Base-by-base conservation (phyloP, 2,329 filamentous ascomycete genomes). In the Rachicladosporium sp. region DNA sequence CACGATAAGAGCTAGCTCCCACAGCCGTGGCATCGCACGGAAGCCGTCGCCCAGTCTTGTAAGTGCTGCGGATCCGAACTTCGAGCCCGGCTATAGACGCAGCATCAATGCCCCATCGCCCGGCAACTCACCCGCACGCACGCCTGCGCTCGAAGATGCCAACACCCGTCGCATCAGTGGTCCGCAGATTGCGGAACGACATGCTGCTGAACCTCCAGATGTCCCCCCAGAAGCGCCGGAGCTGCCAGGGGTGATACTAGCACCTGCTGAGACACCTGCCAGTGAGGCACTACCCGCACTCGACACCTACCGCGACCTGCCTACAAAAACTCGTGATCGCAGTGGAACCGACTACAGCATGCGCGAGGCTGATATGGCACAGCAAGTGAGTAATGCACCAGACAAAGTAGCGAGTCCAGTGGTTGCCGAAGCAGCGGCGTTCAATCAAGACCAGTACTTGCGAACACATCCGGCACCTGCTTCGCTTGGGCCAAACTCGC, bases 71-170 rank as follows among this genome's bases (percentile, higher is more conserved):
- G 58, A 63, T 31, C 35, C 43, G 10, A 42, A 39, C 29, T 69
- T 75, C 44, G 67, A 68, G 27, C 63, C 67, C 27, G 73, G 71
- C 8, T 72, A 74, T 54, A 67, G 72, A 38, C 68, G 73, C 34
- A 71, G 74, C 50, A 53, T 79, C 38, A 72, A 71, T 41, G 69
- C 74, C 29, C 76, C 77, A 3, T 73, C 67, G 43, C 65, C 68
- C 11, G 69, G 67, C 33, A 76, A 76, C 42, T 79, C 74, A 42
- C 76, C 76, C 27, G 76, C 74, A n/a, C 70, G 71, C 35, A 71
- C 67, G 27, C 74, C 76, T 3, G 62, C 66, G 13, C 51, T 80
- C 29, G 67, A 67, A 33, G 60, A 66, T n/a, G 42, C 42, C 4
- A 45, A 44, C n/a, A 38, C 44, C 31, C 44, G 43, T 19, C 41